Conservation (phyloP, 2,329 filamentous ascomycete genomes). For the Parastagonospora avenae region DNA sequence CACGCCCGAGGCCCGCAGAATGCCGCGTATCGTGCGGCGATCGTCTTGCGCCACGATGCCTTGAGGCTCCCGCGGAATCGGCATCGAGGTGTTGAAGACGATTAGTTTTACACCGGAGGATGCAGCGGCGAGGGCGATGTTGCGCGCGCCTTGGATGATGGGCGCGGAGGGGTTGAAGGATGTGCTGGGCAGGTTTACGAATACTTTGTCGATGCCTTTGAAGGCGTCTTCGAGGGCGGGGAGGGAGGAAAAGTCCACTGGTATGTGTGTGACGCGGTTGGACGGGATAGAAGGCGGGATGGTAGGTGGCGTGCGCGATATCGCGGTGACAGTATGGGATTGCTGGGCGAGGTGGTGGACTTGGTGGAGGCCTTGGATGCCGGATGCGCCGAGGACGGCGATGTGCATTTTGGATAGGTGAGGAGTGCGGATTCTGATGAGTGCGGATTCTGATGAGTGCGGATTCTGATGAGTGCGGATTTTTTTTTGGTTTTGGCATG, state of each 20-base stretch:
- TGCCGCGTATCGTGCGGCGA: constrained; percentile 33
- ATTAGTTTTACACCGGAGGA: constrained; percentile 24
- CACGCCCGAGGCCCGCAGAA: constrained; percentile 38
- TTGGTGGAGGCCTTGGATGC: constrained; percentile 38
- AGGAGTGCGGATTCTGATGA: no score
- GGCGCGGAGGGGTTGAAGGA: constrained; percentile 34
- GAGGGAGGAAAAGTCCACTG: constrained; percentile 29
- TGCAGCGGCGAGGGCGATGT: constrained; percentile 25
- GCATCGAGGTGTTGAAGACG: constrained; percentile 40
- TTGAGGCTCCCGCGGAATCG: constrained; percentile 24
- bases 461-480: no score
- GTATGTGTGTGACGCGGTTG: constrained; percentile 18
- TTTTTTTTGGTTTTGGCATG: no score
- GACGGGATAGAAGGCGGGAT: constrained; percentile 15
- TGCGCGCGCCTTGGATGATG: constrained; percentile 26
- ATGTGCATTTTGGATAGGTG: constrained; percentile 27
- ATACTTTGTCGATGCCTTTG: constrained; percentile 23
- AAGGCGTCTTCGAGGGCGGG: constrained; percentile 19
- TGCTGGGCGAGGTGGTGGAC: constrained; percentile 27
- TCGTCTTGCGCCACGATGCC: constrained; percentile 39
- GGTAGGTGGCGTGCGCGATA: constrained; percentile 29
- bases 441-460: no score
- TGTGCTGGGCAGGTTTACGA: constrained; percentile 36
- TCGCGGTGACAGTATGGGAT: constrained; percentile 33
- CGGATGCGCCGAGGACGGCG: constrained; percentile 37